phyloP scores from a whole-genome alignment of 306 rosid genomes.

The Trifolium dubium region DNA sequence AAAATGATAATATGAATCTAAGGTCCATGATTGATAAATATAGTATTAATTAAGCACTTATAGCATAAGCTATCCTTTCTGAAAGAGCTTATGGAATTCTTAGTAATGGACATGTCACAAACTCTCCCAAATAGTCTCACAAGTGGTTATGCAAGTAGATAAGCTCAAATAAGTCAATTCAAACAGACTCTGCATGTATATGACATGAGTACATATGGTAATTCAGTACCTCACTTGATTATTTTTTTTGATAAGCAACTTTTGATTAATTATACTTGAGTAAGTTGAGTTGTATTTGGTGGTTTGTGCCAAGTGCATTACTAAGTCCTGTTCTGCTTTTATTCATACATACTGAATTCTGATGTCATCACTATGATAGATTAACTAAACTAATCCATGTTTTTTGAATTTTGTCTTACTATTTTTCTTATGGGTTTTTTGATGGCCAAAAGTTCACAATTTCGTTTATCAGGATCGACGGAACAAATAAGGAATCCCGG shows the following conservation, averaged over 20 bases:
- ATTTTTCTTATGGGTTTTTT: background rate
- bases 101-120: background rate
- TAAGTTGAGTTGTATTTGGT: background rate
- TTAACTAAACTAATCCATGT: background rate
- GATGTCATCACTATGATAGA: background rate
- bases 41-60: background rate
- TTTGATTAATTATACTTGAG: background rate
- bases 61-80: background rate
- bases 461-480: slow-evolving; percentile 59
- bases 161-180: background rate
- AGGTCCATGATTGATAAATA: background rate
- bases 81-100: background rate
- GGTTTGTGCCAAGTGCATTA: background rate
- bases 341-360: slow-evolving; percentile 2
- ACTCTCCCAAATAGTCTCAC: background rate
- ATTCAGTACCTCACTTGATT: background rate
- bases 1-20: background rate
- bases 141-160: background rate
- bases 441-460: slow-evolving; percentile 18
- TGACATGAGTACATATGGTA: background rate
- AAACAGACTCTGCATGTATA: background rate
- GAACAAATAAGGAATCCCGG: slow-evolving; percentile 67
- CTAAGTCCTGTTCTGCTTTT: slow-evolving; percentile 6
- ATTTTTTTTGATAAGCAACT: background rate
- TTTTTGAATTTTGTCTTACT: slow-evolving; percentile 18